Evolutionary conservation across 2,329 filamentous ascomycete species (phyloP), one percentile per base, ranked within the genome.

Genomic region (Nothomitra cinnamomea): DNA sequence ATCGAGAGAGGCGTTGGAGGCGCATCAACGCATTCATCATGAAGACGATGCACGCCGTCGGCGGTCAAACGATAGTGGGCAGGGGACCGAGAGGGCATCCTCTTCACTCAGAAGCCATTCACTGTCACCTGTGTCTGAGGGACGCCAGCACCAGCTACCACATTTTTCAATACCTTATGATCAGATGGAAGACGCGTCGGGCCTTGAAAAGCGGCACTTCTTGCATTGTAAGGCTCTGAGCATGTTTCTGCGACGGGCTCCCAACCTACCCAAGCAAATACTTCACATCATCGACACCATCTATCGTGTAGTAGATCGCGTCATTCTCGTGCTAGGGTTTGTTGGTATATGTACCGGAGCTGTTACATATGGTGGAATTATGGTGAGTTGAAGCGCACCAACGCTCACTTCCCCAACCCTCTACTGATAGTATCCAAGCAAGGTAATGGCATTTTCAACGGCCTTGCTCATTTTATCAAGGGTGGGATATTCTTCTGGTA

Each of bases 401-500:
- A 32, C 36, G 12, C 10, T 2, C 7, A 25, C 19, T 35, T 38
- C 40, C 25, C 24, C 2, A 41, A 24, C n/a, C n/a, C n/a, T n/a
- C n/a, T n/a, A 22, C 25, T 45, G 41, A n/a, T 42, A 36, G 24
- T 19, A 24, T n/a, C 19, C 25, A 58, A 88, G 83, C 81, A 83
- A 65, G 83, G 77, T 3, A 66, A 66, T 21, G 72, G 73, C 2
- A 71, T 95, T 55, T 94, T 90, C 71, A 89, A 82, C 60, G 87
- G 90, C 1, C 73, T 95, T 42, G 90, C 90, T 6, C 90, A 96
- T 64, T 95, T 87, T 71, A 81, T 95, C 66, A 96, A 96, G 66
- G 90, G 90, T 47, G 86, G 86, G 2, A 84, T 96, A 53, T 96
- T 96, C 72, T 87, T 95, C 70, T 92, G 87, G 82, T 86, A 94